Conservation (phyloP, 2,329 filamentous ascomycete genomes). For the Pseudogymnoascus sp. region DNA sequence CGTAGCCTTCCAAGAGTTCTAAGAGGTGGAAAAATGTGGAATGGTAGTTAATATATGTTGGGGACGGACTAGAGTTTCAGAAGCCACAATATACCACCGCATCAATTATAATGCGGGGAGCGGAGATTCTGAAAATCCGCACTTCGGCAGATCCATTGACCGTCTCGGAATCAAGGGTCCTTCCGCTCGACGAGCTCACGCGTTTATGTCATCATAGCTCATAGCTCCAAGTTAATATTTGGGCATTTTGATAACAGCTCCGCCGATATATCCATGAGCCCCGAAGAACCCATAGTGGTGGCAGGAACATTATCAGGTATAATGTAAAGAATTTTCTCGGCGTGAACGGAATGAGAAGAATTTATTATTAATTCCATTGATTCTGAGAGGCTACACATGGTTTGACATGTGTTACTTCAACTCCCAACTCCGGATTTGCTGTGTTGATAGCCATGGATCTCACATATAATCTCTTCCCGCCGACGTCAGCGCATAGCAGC, state of each 20-base stretch:
- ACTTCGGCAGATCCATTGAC: neutral
- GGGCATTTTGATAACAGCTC: neutral
- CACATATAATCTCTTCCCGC: neutral
- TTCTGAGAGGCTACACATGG: neutral
- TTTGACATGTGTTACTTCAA: neutral
- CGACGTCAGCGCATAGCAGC: neutral
- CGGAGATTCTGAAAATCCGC: neutral
- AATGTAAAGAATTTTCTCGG: neutral
- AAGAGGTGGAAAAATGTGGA: neutral
- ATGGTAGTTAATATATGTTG: neutral
- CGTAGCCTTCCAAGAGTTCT: neutral
- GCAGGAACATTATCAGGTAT: neutral
- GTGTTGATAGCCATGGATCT: neutral
- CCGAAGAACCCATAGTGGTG: neutral
- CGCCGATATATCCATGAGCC: neutral
- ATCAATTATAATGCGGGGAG: neutral
- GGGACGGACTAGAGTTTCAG: neutral
- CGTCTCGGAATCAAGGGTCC: neutral
- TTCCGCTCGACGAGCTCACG: neutral
- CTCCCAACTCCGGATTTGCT: neutral
- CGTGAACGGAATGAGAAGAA: neutral
- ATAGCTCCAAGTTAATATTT: neutral
- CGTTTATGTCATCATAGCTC: constrained; percentile 2
- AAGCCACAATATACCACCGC: neutral
- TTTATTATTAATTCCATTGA: neutral